Evolutionary conservation across 2,329 filamentous ascomycete genomes (phyloP).

Genomic region (Colletotrichum orbiculare): DNA sequence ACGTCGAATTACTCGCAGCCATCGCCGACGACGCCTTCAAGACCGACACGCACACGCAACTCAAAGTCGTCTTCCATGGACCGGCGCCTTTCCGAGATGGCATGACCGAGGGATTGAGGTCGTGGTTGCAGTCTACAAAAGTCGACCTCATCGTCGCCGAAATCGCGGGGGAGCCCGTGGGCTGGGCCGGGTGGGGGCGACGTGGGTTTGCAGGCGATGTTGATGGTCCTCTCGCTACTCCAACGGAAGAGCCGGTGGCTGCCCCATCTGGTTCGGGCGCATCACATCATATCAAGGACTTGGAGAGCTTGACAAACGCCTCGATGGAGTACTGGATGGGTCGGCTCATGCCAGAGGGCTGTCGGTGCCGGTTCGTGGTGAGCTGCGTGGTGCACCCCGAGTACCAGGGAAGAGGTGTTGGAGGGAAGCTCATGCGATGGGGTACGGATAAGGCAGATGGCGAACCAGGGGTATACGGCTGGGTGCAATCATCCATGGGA

Average conservation of each 20-base stretch:
- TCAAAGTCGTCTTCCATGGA: conserved; percentile 46
- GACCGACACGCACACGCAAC: conserved; percentile 45
- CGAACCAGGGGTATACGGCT: conserved; percentile 43
- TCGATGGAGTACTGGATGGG: conserved; percentile 45
- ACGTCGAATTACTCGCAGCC: conserved; percentile 45
- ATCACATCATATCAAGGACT: conserved; percentile 40
- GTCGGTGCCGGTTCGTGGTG: conserved; percentile 49
- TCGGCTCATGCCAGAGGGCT: conserved; percentile 41
- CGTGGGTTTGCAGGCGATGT: conserved; percentile 39
- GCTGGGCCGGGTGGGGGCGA: conserved; percentile 49
- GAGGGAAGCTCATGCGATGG: conserved; percentile 46
- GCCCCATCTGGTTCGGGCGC: neutral
- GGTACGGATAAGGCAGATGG: conserved; percentile 45
- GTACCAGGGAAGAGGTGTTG: conserved; percentile 47
- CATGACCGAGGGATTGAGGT: conserved; percentile 37
- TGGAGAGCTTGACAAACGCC: conserved; percentile 44
- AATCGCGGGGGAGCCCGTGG: conserved; percentile 44
- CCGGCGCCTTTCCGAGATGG: conserved; percentile 43
- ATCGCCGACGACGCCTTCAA: conserved; percentile 47
- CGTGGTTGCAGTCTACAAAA: conserved; percentile 40
- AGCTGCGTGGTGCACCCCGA: conserved; percentile 46
- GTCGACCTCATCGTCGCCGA: conserved; percentile 47
- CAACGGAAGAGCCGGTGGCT: conserved; percentile 10
- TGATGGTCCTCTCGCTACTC: conserved; percentile 40
- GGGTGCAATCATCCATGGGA: conserved; percentile 42